These are phyloP conservation scores for Paramecium sonneborni DNA, from an alignment of 73 alveolate species.

Conservation along the genomic window DNA sequence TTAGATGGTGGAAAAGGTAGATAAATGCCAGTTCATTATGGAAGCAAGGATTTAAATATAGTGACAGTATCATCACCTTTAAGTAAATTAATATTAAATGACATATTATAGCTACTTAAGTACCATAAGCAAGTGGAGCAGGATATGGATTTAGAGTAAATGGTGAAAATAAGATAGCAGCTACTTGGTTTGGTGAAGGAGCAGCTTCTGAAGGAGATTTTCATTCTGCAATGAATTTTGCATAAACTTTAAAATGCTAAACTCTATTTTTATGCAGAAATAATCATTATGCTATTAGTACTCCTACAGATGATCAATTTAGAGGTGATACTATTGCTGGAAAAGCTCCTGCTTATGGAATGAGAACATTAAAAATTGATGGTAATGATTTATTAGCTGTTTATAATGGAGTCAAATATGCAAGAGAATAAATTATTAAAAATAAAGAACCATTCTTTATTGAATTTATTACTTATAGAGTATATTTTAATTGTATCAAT, in stretches of 20 bases:
- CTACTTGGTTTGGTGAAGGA: slow-evolving; percentile 94
- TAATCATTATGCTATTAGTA: slow-evolving; percentile 66
- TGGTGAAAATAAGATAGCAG: slow-evolving; percentile 86
- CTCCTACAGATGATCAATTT: slow-evolving; percentile 83
- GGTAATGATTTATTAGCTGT: slow-evolving; percentile 96
- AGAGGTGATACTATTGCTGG: slow-evolving; percentile 96
- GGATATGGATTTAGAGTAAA: slow-evolving; percentile 94
- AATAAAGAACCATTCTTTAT: slow-evolving; percentile 85
- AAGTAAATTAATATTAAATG: slow-evolving; percentile 70
- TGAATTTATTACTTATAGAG: slow-evolving; percentile 94
- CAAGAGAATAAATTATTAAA: slow-evolving; percentile 81
- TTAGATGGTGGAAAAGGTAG: slow-evolving; percentile 94
- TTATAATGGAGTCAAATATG: slow-evolving; percentile 83
- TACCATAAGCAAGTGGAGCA: slow-evolving; percentile 96
- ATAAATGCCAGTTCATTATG: slow-evolving; percentile 97
- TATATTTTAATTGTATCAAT: not conserved
- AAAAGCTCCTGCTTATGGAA: slow-evolving; percentile 91
- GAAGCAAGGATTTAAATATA: slow-evolving; percentile 82
- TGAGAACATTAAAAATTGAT: slow-evolving; percentile 90
- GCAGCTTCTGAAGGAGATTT: slow-evolving; percentile 98
- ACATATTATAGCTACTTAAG: slow-evolving; percentile 63
- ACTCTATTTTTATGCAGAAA: slow-evolving; percentile 93
- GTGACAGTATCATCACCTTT: slow-evolving; percentile 93
- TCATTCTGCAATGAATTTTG: slow-evolving; percentile 95
- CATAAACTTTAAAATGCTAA: slow-evolving; percentile 87